Percentiles rank a stretch among this genome's conserved stretches.
phyloP scores from a whole-genome alignment of 345 rosid genomes.

The Erucastrum elatum region DNA sequence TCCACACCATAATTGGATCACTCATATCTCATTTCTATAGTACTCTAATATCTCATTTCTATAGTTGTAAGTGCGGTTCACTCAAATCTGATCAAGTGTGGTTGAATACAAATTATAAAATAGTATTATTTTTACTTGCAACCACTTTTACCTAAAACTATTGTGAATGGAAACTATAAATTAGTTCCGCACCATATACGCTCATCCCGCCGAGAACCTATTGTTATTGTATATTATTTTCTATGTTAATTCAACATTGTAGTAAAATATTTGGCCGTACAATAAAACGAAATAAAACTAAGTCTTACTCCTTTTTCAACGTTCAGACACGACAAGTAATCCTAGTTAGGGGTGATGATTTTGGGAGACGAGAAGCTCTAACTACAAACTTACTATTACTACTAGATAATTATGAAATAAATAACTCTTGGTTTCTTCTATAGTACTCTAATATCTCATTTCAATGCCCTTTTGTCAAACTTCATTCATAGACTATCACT shows the following conservation, averaged over 20 bases:
- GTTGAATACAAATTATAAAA: no score
- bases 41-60: no score
- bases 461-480: neutral
- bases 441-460: neutral
- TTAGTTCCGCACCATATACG: no score
- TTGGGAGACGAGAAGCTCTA: conserved; percentile 15
- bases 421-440: conserved; percentile 8
- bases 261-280: neutral
- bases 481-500: neutral
- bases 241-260: neutral
- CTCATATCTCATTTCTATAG: no score
- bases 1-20: no score
- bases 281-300: neutral
- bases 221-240: neutral
- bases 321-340: conserved; percentile 29
- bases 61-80: no score
- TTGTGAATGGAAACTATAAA: no score
- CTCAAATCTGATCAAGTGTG: no score
- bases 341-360: conserved; percentile 22
- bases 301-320: conserved; percentile 11
- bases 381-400: neutral
- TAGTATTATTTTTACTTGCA: no score
- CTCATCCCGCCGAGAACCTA: no score
- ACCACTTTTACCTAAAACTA: no score
- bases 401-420: neutral